Evolutionary conservation across 2,329 filamentous ascomycete genomes (phyloP), one percentile per base, ranked within the genome.

Genomic region (Mycosphaerelloides madeirae): DNA sequence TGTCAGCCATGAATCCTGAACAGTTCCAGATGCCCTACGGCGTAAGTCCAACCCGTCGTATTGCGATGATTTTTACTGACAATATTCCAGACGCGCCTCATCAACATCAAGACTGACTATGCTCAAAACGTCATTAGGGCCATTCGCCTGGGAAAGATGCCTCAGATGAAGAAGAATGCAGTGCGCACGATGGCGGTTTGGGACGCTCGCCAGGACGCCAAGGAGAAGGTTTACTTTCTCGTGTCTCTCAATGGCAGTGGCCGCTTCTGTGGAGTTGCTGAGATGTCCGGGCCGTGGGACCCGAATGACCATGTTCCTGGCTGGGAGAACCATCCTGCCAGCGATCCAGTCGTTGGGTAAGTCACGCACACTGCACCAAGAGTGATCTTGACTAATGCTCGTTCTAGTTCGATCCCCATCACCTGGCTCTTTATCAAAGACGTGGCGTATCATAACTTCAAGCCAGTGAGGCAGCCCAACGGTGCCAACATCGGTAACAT

Each of bases 61-160:
- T 38, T 28, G 19, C 16, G 37, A n/a, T 7, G 4, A 28, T 9
- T 25, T 25, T 25, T 28, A 34, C 51, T 60, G 25, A 56, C 46
- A 20, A 4, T 22, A 6, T 29, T 3, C 18, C 38, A 63, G 60
- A 52, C 54, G 31, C 55, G 54, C 20, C 49, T 62, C 19, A 41
- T 63, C 36, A 60, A 56, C 49, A 58, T 62, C 50, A 63, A 62
- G 46, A 55, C 58, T 6, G 57, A 63, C 19, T 54, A 38, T 15
- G 18, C 44, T 13, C 18, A 47, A 4, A 61, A 62, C 36, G 49
- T 63, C 16, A 39, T 54, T 22, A 40, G 40, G 13, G 50, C 56
- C 13, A 42, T 61, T 18, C 35, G 46, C 16, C 19, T 31, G 3
- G 46, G 50, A 16, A 45, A 43, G 28, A 58, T 54, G 43, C 51